Base-by-base conservation (phyloP, 108 stramenopile species). In the Nitzschia sp. region DNA sequence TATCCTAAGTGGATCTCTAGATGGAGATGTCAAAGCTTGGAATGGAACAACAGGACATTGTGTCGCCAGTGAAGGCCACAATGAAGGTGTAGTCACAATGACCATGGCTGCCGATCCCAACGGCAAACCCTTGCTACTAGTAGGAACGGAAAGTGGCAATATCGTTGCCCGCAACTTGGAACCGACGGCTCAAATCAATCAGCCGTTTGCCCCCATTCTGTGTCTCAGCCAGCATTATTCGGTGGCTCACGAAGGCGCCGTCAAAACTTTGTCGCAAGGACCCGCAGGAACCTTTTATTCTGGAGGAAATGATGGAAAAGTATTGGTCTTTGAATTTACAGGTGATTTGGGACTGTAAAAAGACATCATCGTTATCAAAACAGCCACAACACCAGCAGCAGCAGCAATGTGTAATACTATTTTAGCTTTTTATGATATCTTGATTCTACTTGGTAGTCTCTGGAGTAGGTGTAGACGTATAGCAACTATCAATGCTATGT, bases 11-110 rank as follows among this genome's bases (percentile, higher is more conserved):
- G 82, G 85, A 23, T 80, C 80, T 13, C 68, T 94, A 35, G 93
- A 94, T 66, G 87, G 90, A 53, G 83, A 85, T 17, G 80, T 94
- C 53, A 88, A 87, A 79, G 93, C 87, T 3, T 94, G 90, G 90
- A 90, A 91, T 66, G 82, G 84, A 1, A 66, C 69, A 2, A 89
- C 88, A 31, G 93, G 90, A n/a, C 74, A 86, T 31, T 90, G 88
- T 54, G 88, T 94, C 1, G 82, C 78, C 41, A 88, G 80, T 36
- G 90, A 91, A 71, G 33, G 28, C 17, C 86, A 91, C 65, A 86
- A 83, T n/a, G 86, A 89, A 67, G 90, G 93, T 13, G 85, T 94
- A 8, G 80, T 86, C 4, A 61, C 72, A 6, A 94, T 94, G 75
- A 73, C 87, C 54, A 78, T 91, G 56, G 84, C 83, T 0, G 35